Conservation (phyloP, 768 basidiomycete genomes). For the Xerocomellus chrysenteron region DNA sequence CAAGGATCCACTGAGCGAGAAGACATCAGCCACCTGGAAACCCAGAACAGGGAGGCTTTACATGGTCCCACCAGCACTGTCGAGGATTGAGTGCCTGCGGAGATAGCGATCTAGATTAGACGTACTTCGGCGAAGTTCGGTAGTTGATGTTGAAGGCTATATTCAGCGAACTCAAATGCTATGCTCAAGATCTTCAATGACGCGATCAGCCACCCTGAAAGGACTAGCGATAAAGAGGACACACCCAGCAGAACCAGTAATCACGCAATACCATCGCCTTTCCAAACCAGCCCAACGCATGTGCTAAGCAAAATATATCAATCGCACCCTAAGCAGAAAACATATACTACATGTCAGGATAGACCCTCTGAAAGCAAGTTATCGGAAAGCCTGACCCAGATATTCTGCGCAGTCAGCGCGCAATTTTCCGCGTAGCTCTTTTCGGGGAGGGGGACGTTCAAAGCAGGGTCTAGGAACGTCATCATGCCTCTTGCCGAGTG, state of each 20-base stretch:
- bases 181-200: conserved; percentile 71
- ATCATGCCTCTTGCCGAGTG: conserved; percentile 75
- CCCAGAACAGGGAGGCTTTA: conserved; percentile 36
- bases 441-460: conserved; percentile 75
- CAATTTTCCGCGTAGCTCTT: conserved; percentile 88
- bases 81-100: conserved; percentile 16
- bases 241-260: conserved; percentile 93
- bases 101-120: conserved; percentile 19
- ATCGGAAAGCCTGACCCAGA: conserved; percentile 56
- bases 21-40: conserved; percentile 13
- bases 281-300: conserved; percentile 86
- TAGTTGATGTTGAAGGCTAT: conserved; percentile 85
- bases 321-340: conserved; percentile 57
- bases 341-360: conserved; percentile 3
- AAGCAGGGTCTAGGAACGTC: conserved; percentile 68
- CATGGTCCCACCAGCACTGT: conserved; percentile 94
- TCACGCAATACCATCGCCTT: conserved; percentile 88
- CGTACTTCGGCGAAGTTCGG: conserved; percentile 84
- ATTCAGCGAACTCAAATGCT: conserved; percentile 87
- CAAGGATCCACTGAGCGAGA: conserved; percentile 70
- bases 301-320: conserved; percentile 85
- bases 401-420: conserved; percentile 52
- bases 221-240: conserved; percentile 14
- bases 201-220: conserved; percentile 9
- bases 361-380: neutral